These are phyloP conservation scores for Ophiorrhiza pumila DNA, from an alignment of 257 asterid genomes.

Conservation along the genomic window DNA sequence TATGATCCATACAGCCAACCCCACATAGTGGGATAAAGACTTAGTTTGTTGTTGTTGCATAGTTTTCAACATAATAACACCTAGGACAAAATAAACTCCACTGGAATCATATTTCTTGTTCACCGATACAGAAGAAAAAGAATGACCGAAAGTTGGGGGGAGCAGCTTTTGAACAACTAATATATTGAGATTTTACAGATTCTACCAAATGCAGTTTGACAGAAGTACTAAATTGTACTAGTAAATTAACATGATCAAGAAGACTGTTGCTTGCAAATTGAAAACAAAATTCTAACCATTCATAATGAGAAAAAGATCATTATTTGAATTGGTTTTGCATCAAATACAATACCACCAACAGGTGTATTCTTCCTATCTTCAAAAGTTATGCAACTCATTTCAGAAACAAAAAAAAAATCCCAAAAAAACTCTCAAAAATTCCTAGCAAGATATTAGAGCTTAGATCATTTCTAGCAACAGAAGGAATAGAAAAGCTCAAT, in stretches of 20 bases:
- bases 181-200: neutral
- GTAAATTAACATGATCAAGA: neutral
- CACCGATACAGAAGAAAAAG: neutral
- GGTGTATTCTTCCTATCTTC: neutral
- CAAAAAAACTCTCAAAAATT: neutral
- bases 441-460: neutral
- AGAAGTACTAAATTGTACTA: neutral
- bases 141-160: neutral
- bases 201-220: neutral
- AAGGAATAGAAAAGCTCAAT: neutral
- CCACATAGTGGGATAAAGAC: too few relatives aligned
- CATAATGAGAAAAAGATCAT: neutral
- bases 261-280: neutral
- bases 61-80: neutral
- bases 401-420: neutral
- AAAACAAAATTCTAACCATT: neutral
- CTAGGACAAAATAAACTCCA: neutral
- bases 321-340: neutral
- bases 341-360: neutral
- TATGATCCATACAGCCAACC: too few relatives aligned
- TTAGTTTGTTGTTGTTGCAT: too few relatives aligned
- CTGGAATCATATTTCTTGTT: neutral
- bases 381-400: neutral
- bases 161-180: neutral
- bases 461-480: neutral